Percentiles rank a stretch among this genome's conserved stretches.
Conservation (phyloP, 306 rosid species). For the Malus domestica region DNA sequence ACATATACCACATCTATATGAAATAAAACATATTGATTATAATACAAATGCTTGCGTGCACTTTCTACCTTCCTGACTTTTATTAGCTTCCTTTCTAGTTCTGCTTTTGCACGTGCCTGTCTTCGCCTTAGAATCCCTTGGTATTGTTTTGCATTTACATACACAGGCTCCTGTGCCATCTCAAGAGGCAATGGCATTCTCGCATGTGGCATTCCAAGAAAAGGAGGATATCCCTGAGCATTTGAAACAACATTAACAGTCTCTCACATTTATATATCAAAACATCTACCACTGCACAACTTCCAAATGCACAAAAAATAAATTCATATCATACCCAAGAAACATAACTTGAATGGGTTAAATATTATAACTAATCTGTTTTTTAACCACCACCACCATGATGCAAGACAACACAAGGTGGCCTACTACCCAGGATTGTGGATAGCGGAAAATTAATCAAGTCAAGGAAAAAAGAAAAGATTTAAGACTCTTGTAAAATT, state of each 20-base stretch:
- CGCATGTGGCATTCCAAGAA: conserved; percentile 81
- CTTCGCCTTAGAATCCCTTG: conserved; percentile 93
- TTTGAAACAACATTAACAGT: neutral
- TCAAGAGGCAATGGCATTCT: conserved; percentile 96
- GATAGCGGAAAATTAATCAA: neutral
- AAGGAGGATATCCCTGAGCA: conserved; percentile 76
- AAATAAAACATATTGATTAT: neutral
- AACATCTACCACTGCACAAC: neutral
- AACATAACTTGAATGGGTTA: neutral
- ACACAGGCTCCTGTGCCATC: conserved; percentile 97
- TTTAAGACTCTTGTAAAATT: neutral
- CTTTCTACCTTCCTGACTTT: conserved; percentile 79
- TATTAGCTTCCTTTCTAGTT: conserved; percentile 80
- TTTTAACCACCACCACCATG: neutral
- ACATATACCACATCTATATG: neutral
- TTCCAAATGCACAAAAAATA: neutral
- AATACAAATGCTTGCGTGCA: neutral
- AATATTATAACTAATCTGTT: neutral
- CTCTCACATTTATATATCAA: neutral
- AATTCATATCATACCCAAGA: neutral
- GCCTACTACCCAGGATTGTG: neutral
- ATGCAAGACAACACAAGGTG: neutral
- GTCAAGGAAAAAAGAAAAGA: neutral
- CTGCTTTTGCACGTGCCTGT: conserved; percentile 97
- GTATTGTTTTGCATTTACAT: conserved; percentile 96